phyloP scores from a whole-genome alignment of 768 basidiomycete species.

The Podaxis mareebaensis region DNA sequence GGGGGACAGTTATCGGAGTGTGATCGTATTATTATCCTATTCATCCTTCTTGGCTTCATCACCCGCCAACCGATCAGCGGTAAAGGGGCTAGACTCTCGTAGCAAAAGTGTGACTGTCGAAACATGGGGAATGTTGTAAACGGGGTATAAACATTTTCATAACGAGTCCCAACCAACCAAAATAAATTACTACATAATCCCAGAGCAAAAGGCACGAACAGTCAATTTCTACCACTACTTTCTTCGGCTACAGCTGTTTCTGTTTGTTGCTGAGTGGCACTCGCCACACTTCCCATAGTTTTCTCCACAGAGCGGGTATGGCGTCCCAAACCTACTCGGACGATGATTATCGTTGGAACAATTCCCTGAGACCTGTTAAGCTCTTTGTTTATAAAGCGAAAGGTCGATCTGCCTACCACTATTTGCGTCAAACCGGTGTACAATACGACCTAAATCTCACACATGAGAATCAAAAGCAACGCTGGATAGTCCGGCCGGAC shows the following conservation, averaged over 20 bases:
- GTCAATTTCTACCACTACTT: background rate
- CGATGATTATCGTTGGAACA: background rate
- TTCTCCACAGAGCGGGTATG: background rate
- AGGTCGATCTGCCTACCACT: background rate
- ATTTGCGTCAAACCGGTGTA: background rate
- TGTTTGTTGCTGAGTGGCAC: background rate
- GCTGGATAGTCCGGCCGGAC: background rate
- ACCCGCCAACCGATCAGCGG: no score
- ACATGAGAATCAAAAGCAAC: background rate
- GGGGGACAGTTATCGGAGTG: no score
- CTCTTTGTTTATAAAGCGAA: no score
- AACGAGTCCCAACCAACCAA: background rate
- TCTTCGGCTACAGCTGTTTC: background rate
- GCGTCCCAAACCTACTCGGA: constrained; percentile 3
- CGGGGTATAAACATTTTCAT: no score
- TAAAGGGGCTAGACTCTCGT: no score
- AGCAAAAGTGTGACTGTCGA: no score
- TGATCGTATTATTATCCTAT: no score
- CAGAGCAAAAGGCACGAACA: background rate
- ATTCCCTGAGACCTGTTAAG: background rate
- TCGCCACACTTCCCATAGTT: background rate
- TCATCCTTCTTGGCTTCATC: no score
- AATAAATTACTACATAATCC: background rate
- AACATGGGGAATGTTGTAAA: no score
- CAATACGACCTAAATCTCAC: background rate